Conservation (phyloP, 2,329 filamentous ascomycete genomes). For the Cryphonectria naterciae region DNA sequence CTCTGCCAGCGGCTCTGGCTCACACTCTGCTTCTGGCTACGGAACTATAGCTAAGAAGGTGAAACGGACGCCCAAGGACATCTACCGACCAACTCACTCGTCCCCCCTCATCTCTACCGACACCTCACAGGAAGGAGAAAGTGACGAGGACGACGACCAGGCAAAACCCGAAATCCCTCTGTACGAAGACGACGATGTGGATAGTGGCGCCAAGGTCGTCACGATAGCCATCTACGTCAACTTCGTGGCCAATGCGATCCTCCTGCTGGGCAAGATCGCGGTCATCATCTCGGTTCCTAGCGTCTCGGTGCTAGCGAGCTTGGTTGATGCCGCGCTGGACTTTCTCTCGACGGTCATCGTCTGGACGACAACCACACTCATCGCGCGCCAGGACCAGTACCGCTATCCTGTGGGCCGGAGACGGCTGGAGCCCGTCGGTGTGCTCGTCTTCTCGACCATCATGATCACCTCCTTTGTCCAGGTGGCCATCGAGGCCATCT, state of each 20-base stretch:
- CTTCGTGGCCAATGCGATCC: conserved; percentile 73
- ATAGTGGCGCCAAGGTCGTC: conserved; percentile 76
- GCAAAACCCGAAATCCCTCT: conserved; percentile 66
- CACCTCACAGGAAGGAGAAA: conserved; percentile 47
- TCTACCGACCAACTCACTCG: conserved; percentile 77
- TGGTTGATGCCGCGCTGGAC: conserved; percentile 80
- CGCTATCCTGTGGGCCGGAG: conserved; percentile 78
- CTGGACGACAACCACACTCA: conserved; percentile 76
- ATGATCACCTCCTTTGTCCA: conserved; percentile 87
- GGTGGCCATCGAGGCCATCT: conserved; percentile 71
- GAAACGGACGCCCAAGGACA: conserved; percentile 81
- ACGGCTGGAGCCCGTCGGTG: conserved; percentile 74
- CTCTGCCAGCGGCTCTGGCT: conserved; percentile 30
- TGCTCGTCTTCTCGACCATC: conserved; percentile 80
- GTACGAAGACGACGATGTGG: conserved; percentile 72
- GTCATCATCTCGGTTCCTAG: conserved; percentile 80
- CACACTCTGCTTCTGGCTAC: conserved; percentile 16
- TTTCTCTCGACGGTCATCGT: conserved; percentile 83
- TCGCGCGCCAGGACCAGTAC: conserved; percentile 74
- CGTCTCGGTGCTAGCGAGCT: conserved; percentile 77
- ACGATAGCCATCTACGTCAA: conserved; percentile 89
- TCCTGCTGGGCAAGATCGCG: conserved; percentile 76
- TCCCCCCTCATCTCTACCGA: conserved; percentile 62
- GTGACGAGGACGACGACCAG: conserved; percentile 50
- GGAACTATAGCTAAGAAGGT: conserved; percentile 52